Evolutionary conservation across 2,329 filamentous ascomycete species (phyloP).

Genomic region (Alternaria incomplexa): DNA sequence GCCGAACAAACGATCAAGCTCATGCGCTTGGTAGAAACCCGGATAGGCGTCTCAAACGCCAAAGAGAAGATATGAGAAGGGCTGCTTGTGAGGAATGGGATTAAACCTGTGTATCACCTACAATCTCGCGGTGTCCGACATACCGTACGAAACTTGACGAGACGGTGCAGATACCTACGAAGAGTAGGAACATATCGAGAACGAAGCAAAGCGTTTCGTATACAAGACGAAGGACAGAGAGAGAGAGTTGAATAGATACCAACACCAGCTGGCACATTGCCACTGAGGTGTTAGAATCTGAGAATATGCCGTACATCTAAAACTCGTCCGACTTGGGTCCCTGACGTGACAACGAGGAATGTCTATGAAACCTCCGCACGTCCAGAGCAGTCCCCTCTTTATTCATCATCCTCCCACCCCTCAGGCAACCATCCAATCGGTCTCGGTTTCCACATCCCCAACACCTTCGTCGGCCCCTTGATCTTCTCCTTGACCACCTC

Average conservation of each 20-base stretch:
- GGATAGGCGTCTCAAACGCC: constrained; percentile 56
- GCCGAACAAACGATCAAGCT: constrained; percentile 98
- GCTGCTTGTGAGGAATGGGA: neutral
- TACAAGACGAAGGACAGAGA: too few relatives aligned
- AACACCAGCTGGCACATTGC: neutral
- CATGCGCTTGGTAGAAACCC: constrained; percentile 77
- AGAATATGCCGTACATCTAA: neutral
- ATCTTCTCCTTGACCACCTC: constrained; percentile 12
- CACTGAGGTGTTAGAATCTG: neutral
- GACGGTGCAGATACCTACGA: neutral
- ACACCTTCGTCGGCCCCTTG: constrained; percentile 36
- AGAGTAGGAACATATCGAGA: too few relatives aligned
- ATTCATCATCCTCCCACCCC: constrained; percentile 36
- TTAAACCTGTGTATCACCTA: neutral
- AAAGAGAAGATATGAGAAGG: constrained; percentile 54
- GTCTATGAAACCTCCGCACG: neutral
- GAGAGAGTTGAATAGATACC: neutral
- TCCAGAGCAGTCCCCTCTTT: neutral
- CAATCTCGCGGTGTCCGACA: neutral
- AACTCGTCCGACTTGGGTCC: neutral
- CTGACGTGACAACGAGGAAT: neutral
- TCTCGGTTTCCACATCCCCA: constrained; percentile 40
- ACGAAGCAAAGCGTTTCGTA: neutral
- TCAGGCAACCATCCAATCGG: constrained; percentile 40
- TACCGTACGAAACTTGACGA: neutral